Evolutionary conservation across 129 eudicot species (phyloP).

Genomic region (Centrapalus pauciflorus): DNA sequence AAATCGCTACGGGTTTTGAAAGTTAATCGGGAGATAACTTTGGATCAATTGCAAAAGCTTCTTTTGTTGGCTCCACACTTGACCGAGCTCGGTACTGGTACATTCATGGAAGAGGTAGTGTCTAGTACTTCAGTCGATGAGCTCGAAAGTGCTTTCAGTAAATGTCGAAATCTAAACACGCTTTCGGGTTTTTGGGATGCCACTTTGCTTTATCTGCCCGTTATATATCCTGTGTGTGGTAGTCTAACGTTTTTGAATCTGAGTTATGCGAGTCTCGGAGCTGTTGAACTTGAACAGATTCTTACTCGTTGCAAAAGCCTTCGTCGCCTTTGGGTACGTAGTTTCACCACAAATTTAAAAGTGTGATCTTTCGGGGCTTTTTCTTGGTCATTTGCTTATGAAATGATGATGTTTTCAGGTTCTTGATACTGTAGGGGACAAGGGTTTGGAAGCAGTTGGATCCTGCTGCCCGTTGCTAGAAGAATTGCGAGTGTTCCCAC

Average conservation of each 20-base stretch:
- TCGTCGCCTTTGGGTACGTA: constrained; percentile 83
- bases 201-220: constrained; percentile 42
- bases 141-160: constrained; percentile 39
- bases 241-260: constrained; percentile 59
- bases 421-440: constrained; percentile 64
- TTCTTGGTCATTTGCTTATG: not conserved
- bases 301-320: constrained; percentile 54
- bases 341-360: not conserved
- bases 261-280: constrained; percentile 45
- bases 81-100: constrained; percentile 73
- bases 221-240: constrained; percentile 50
- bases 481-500: constrained; percentile 86
- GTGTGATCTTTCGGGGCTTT: not conserved
- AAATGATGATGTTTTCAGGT: constrained; percentile 38
- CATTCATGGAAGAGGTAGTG: constrained; percentile 46
- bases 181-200: constrained; percentile 79
- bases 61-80: constrained; percentile 57
- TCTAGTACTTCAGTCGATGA: constrained; percentile 29
- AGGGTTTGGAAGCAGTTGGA: constrained; percentile 73
- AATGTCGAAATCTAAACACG: constrained; percentile 36
- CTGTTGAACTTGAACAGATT: constrained; percentile 52
- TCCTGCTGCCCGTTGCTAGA: constrained; percentile 65
- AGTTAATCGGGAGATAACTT: constrained; percentile 48
- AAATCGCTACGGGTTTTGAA: constrained; percentile 51
- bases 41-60: constrained; percentile 52